Conservation (phyloP, 768 basidiomycete genomes). For the Xerocomellus intermedius region DNA sequence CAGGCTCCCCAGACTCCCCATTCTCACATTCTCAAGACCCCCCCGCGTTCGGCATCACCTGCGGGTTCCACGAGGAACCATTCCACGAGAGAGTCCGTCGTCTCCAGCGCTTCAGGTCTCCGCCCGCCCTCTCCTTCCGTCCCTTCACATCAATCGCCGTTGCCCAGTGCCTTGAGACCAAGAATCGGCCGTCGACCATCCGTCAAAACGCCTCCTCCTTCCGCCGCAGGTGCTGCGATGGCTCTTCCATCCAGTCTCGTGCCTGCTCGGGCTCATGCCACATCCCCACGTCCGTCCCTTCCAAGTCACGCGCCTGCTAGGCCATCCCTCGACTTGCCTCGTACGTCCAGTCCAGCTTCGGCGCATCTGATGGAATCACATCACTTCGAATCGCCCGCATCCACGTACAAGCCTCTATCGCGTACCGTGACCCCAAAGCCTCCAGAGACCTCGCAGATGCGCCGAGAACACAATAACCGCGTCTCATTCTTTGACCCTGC, state of each 20-base stretch:
- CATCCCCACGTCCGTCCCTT: conserved; percentile 24
- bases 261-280: conserved; percentile 21
- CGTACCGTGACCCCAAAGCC: conserved; percentile 30
- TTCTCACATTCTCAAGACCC: conserved; percentile 24
- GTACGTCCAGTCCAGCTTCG: conserved; percentile 19
- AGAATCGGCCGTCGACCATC: conserved; percentile 43
- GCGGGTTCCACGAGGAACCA: conserved; percentile 27
- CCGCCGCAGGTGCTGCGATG: conserved; percentile 20
- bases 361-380: conserved; percentile 7
- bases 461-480: conserved; percentile 63
- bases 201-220: conserved; percentile 39
- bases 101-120: conserved; percentile 11
- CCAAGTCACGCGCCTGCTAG: conserved; percentile 11
- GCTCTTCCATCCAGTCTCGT: conserved; percentile 26
- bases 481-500: conserved; percentile 82
- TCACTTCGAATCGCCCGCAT: conserved; percentile 17
- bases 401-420: conserved; percentile 25
- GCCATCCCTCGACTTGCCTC: conserved; percentile 21
- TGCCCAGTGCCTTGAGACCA: conserved; percentile 33
- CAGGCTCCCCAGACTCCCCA: conserved; percentile 24
- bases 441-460: conserved; percentile 36
- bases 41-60: conserved; percentile 44
- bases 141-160: conserved; percentile 17
- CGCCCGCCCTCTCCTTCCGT: conserved; percentile 27
- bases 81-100: conserved; percentile 24